Conservation (phyloP, 2,329 filamentous ascomycete species). For the Aspergillus eucalypticola region DNA sequence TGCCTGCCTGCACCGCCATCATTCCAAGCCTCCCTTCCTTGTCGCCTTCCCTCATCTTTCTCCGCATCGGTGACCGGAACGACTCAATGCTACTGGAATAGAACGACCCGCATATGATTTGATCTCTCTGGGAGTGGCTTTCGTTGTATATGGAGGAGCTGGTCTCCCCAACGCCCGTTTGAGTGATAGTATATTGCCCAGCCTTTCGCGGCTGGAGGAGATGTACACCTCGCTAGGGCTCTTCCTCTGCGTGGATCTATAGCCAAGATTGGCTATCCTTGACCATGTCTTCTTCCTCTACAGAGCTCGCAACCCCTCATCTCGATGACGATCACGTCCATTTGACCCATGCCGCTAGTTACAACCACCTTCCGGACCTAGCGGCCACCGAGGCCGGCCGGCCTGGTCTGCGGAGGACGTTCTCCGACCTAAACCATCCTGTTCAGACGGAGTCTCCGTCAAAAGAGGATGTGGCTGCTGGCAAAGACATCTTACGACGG, state of each 20-base stretch:
- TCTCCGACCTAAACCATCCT: slow-evolving; percentile 51
- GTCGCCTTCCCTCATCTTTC: not conserved
- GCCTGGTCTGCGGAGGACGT: slow-evolving; percentile 50
- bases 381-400: slow-evolving; percentile 33
- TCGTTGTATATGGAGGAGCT: slow-evolving; percentile 42
- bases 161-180: slow-evolving; percentile 39
- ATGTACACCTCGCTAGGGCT: slow-evolving; percentile 31
- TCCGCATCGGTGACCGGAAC: slow-evolving; percentile 1
- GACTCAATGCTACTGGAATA: slow-evolving; percentile 15
- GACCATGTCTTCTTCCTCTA: slow-evolving; percentile 38
- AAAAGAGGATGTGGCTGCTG: slow-evolving; percentile 41
- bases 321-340: slow-evolving; percentile 29
- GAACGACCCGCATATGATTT: slow-evolving; percentile 16
- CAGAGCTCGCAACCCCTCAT: slow-evolving; percentile 24
- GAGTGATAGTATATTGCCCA: slow-evolving; percentile 16
- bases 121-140: slow-evolving; percentile 6
- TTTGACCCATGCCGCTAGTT: slow-evolving; percentile 59
- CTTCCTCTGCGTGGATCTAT: slow-evolving; percentile 23
- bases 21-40: slow-evolving; percentile 7
- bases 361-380: slow-evolving; percentile 54
- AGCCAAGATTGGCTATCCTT: slow-evolving; percentile 18
- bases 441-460: slow-evolving; percentile 39
- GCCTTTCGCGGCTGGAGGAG: slow-evolving; percentile 25
- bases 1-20: slow-evolving; percentile 11
- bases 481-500: slow-evolving; percentile 45